Evolutionary conservation across 495 filamentous ascomycete species (phyloP), one percentile per base, ranked within the genome.

Genomic region (Aspergillus ostianus): DNA sequence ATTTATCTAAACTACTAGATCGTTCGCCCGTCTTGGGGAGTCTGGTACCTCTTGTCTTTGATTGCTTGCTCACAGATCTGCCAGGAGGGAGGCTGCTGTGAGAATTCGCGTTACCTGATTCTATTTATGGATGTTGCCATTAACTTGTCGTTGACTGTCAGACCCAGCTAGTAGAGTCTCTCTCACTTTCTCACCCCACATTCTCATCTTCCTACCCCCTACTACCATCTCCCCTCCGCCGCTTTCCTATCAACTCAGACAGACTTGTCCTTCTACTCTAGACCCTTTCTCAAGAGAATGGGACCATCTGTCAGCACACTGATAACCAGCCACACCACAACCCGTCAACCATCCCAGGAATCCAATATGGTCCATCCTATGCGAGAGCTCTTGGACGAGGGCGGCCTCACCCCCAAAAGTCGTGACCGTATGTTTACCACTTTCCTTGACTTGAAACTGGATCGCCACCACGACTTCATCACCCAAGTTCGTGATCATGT

Each of bases 361-460:
- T 7, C 41, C 17, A 26, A 1, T 17, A 41, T 47, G 26, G 53
- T 47, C 13, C 46, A 57, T n/a, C 55, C 41, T n/a, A 60, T 64
- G 62, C 61, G 57, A 41, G 50, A 20, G 3, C n/a, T 47, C 19
- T 54, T 64, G 9, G 58, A 64, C 51, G 23, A 53, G 2, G 58
- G 55, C 13, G 29, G 26, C 18, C 51, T 69, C 2, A 63, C 32
- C 8, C 10, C 41, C 2, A 57, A 20, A 21, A 60, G 52, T 10
- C 47, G 27, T 0, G 58, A 67, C 18, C 60, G 60, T 3, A 30
- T 59, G 20, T 71, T 71, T 27, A 53, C 62, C 2, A n/a, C 7
- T 0, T 68, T 65, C 13, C 61, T 71, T 0, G 64, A 69, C 54
- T 15, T 71, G 41, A 66, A 65, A 18, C 3, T 10, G 2, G 56